These are phyloP conservation scores for Cudoniella acicularis DNA, from an alignment of 495 filamentous ascomycete genomes.

Conservation along the genomic window DNA sequence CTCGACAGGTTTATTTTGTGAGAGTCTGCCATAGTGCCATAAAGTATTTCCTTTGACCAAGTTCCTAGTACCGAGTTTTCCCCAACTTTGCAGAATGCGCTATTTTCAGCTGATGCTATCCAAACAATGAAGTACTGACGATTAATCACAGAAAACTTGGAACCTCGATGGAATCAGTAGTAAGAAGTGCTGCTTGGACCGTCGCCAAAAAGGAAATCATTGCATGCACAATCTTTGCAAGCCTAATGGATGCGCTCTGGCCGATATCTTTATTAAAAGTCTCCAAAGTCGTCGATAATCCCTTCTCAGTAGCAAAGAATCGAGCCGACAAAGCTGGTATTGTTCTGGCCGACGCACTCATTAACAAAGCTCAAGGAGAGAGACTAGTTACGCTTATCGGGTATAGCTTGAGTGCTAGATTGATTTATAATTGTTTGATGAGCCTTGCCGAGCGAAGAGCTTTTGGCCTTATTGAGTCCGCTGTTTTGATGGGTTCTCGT, in stretches of 20 bases:
- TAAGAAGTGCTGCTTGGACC: slow-evolving; percentile 74
- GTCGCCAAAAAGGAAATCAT: slow-evolving; percentile 74
- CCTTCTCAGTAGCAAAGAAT: slow-evolving; percentile 77
- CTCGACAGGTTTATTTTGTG: too few relatives aligned
- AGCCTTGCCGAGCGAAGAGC: slow-evolving; percentile 69
- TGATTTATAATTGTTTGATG: slow-evolving; percentile 81
- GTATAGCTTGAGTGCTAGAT: slow-evolving; percentile 85
- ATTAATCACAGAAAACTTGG: slow-evolving; percentile 54
- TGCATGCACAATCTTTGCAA: slow-evolving; percentile 58
- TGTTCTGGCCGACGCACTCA: slow-evolving; percentile 81
- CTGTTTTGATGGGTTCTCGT: slow-evolving; percentile 78
- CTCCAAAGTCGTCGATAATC: slow-evolving; percentile 80
- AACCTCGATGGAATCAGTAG: slow-evolving; percentile 64
- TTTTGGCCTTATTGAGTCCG: slow-evolving; percentile 85
- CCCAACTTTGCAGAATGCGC: too few relatives aligned
- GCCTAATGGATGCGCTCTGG: slow-evolving; percentile 67
- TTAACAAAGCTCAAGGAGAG: slow-evolving; percentile 85
- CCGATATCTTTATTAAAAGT: slow-evolving; percentile 76
- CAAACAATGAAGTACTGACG: not conserved
- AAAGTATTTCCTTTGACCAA: too few relatives aligned
- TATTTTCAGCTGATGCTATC: too few relatives aligned
- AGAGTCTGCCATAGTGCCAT: too few relatives aligned
- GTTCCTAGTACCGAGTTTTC: not conserved
- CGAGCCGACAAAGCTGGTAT: slow-evolving; percentile 84
- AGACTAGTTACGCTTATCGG: slow-evolving; percentile 84